Percentiles rank a stretch among this genome's conserved stretches.
These are phyloP conservation scores for Mycena capillaripes DNA, from an alignment of 768 basidiomycete species.

Conservation along the genomic window DNA sequence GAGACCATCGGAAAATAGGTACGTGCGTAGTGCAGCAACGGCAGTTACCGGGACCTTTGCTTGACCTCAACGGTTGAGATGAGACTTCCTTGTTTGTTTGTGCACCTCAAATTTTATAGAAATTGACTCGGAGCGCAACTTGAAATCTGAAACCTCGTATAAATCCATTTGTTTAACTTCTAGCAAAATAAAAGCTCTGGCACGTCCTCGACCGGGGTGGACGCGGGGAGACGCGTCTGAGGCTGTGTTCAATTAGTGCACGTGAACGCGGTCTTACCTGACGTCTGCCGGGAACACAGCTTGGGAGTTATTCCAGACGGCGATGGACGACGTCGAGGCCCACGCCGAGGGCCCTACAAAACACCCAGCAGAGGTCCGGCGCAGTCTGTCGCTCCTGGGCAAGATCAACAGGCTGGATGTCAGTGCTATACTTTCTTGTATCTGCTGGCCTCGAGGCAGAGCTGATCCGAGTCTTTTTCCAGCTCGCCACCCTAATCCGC, in stretches of 20 bases:
- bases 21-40: too few relatives aligned
- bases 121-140: too few relatives aligned
- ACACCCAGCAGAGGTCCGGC: constrained; percentile 13
- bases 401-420: constrained; percentile 22
- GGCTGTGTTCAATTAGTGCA: neutral
- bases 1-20: too few relatives aligned
- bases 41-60: too few relatives aligned
- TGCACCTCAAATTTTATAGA: too few relatives aligned
- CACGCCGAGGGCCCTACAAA: constrained; percentile 4
- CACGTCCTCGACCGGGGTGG: neutral
- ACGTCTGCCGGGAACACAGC: constrained; percentile 4
- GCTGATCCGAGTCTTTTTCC: constrained; percentile 27
- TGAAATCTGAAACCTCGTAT: too few relatives aligned
- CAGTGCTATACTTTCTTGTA: neutral
- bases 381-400: constrained; percentile 30
- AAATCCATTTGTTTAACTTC: too few relatives aligned
- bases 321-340: constrained; percentile 32
- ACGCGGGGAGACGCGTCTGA: neutral
- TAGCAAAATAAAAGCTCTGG: too few relatives aligned
- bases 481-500: constrained; percentile 34
- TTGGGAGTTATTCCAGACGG: constrained; percentile 4
- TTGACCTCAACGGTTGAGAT: too few relatives aligned
- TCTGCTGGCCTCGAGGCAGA: constrained; percentile 30
- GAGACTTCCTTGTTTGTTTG: too few relatives aligned
- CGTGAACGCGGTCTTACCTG: neutral